Evolutionary conservation across 2,329 filamentous ascomycete genomes (phyloP).

Genomic region (Tolypocladium guangdongense): DNA sequence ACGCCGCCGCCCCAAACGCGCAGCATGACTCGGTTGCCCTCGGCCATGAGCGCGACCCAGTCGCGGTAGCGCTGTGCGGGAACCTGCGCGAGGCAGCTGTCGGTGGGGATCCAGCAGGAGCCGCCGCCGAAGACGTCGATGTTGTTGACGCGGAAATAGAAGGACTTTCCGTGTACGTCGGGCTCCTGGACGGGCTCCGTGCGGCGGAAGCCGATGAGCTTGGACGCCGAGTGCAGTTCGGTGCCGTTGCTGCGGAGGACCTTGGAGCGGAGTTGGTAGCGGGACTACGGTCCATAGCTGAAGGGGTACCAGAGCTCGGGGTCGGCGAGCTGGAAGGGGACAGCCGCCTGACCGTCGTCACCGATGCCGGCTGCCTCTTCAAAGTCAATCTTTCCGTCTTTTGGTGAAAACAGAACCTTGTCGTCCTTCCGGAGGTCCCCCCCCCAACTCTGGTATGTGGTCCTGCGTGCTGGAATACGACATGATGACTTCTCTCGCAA

Average conservation of each 20-base stretch:
- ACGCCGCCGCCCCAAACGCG: constrained; percentile 18
- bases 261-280: neutral
- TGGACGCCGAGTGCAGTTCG: constrained; percentile 14
- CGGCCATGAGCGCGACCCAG: constrained; percentile 43
- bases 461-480: neutral
- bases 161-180: constrained; percentile 54
- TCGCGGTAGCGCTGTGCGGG: constrained; percentile 42
- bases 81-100: constrained; percentile 64
- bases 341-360: neutral
- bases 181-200: constrained; percentile 44
- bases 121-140: constrained; percentile 65
- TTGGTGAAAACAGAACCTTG: constrained; percentile 15
- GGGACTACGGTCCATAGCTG: constrained; percentile 4
- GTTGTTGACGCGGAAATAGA: constrained; percentile 65
- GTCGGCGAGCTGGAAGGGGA: constrained; percentile 21
- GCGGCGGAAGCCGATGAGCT: constrained; percentile 54
- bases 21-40: constrained; percentile 33
- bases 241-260: neutral
- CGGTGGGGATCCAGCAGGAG: constrained; percentile 70
- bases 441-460: too few species aligned
- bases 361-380: constrained; percentile 3
- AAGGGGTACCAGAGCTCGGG: constrained; percentile 19
- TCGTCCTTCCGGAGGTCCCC: constrained; percentile 15
- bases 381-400: constrained; percentile 7
- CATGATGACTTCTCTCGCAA: neutral